Conservation (phyloP, 495 filamentous ascomycete species). For the Neurospora sp. region DNA sequence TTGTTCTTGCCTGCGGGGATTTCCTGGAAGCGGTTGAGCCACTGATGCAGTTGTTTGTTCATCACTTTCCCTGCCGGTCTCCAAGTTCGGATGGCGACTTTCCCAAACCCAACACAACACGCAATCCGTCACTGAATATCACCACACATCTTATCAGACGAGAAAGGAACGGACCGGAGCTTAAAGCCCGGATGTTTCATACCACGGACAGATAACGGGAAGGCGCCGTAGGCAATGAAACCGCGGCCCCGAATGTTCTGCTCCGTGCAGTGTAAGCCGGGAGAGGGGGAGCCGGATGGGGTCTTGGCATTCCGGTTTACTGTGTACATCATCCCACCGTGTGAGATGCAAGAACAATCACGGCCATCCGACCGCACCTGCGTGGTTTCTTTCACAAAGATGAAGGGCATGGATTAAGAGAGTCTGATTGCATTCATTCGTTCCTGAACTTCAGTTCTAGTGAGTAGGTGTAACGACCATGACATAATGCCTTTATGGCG, state of each 20-base stretch:
- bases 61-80: background rate
- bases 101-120: background rate
- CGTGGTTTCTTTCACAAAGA: background rate
- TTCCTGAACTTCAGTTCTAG: background rate
- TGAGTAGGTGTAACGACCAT: background rate
- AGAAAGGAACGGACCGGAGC: background rate
- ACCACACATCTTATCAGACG: background rate
- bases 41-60: background rate
- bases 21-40: background rate
- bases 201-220: background rate
- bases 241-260: background rate
- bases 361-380: background rate
- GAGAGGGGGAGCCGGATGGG: background rate
- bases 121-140: background rate
- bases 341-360: background rate
- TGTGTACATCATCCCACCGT: background rate
- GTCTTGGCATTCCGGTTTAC: background rate
- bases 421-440: background rate
- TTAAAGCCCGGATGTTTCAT: background rate
- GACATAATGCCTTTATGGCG: background rate
- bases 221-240: background rate
- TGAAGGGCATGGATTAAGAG: background rate
- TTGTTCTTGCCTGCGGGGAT: background rate
- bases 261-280: background rate
- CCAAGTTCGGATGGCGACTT: background rate